These are phyloP conservation scores for Leptographium radiaticola DNA, from an alignment of 2,329 filamentous ascomycete genomes.

Conservation along the genomic window DNA sequence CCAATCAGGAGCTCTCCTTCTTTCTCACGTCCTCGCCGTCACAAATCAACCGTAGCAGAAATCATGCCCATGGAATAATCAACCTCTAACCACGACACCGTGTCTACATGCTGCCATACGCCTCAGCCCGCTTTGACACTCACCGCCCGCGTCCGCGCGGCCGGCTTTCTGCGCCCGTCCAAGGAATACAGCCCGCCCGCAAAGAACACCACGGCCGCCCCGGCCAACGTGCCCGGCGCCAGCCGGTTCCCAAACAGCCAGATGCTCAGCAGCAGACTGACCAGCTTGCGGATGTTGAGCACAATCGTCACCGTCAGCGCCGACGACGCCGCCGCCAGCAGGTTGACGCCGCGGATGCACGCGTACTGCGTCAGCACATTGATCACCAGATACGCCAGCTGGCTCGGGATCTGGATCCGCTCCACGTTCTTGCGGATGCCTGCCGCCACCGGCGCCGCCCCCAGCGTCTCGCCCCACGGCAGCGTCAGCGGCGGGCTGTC, in stretches of 20 bases:
- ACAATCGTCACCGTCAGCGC: constrained; percentile 95
- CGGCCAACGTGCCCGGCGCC: constrained; percentile 61
- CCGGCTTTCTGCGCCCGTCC: constrained; percentile 38
- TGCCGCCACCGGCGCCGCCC: constrained; percentile 20
- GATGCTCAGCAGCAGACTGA: constrained; percentile 82
- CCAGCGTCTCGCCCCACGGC: constrained; percentile 19
- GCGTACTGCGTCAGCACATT: constrained; percentile 87
- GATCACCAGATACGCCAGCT: constrained; percentile 55
- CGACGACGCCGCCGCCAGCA: constrained; percentile 77
- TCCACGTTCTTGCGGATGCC: constrained; percentile 24
- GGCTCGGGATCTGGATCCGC: constrained; percentile 44
- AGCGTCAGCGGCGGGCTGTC: constrained; percentile 47
- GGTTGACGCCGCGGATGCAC: constrained; percentile 90
- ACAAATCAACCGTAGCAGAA: no score
- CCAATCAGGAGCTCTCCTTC: no score
- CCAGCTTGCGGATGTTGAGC: constrained; percentile 85
- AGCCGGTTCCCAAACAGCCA: constrained; percentile 86
- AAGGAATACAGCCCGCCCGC: constrained; percentile 85
- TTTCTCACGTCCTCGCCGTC: no score
- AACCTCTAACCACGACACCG: background rate
- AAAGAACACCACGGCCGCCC: constrained; percentile 76
- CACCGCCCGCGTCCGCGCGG: constrained; percentile 15
- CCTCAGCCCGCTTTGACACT: constrained; percentile 16
- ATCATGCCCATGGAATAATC: background rate
- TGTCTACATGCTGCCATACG: no score